Evolutionary conservation across 1,139 yeast genomes (phyloP).

Genomic region (Taphrina flavorubra): DNA sequence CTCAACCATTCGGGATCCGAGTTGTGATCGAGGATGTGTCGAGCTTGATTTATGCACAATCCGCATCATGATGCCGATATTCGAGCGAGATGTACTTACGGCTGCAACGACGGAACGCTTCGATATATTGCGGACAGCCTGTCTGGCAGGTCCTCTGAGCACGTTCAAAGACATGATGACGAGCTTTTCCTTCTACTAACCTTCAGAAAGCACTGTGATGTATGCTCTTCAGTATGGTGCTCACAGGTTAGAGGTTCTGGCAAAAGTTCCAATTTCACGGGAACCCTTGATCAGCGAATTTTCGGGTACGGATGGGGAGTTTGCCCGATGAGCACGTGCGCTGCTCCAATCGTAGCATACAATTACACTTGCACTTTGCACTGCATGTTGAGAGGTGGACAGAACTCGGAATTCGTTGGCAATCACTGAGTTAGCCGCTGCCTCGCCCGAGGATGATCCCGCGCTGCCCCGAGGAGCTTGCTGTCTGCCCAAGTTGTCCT

Average conservation of each 20-base stretch:
- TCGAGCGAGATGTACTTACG: constrained; percentile 23
- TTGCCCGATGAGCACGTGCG: constrained; percentile 3
- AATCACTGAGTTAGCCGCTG: neutral
- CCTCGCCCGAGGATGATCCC: constrained; percentile 4
- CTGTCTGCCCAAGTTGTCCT: neutral
- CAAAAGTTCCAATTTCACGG: constrained; percentile 30
- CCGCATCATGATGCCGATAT: constrained; percentile 9
- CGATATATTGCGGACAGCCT: constrained; percentile 35
- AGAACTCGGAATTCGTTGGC: constrained; percentile 4
- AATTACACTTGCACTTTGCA: neutral
- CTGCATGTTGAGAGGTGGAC: neutral
- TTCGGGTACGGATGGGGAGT: constrained; percentile 10
- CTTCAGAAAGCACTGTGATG: constrained; percentile 15
- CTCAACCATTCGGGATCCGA: too few relatives aligned
- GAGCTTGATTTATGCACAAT: neutral
- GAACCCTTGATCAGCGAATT: constrained; percentile 29
- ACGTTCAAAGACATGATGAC: constrained; percentile 38
- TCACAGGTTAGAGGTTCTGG: constrained; percentile 19
- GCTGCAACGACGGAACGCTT: constrained; percentile 40
- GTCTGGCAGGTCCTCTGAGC: constrained; percentile 39
- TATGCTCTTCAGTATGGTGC: constrained; percentile 18
- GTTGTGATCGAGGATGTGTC: neutral
- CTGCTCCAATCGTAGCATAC: neutral
- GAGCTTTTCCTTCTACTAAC: constrained; percentile 4
- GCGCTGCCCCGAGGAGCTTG: neutral